Conservation (phyloP, 331 rosid species). For the Spiraea crenata region DNA sequence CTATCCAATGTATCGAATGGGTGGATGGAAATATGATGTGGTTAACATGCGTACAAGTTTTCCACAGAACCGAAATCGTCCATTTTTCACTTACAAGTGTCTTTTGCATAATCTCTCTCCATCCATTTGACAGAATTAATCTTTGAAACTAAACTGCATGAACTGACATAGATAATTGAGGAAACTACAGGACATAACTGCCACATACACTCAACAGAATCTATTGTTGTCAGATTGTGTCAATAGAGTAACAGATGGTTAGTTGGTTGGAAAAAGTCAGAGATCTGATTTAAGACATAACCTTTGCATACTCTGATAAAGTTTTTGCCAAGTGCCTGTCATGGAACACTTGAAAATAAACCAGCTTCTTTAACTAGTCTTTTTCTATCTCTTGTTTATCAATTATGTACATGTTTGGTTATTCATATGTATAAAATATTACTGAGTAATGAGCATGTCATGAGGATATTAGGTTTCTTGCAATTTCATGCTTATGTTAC, state of each 20-base stretch:
- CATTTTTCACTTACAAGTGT: background rate
- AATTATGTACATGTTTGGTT: too few species aligned
- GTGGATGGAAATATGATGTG: background rate
- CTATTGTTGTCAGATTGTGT: too few species aligned
- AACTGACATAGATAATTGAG: background rate
- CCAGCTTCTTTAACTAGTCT: background rate
- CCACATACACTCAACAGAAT: too few species aligned
- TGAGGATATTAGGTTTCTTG: background rate
- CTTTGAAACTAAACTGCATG: background rate
- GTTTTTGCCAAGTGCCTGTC: background rate
- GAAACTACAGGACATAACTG: too few species aligned
- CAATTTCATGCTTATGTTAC: background rate
- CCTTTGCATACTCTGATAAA: too few species aligned
- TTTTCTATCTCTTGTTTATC: background rate
- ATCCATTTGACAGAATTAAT: background rate
- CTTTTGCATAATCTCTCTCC: background rate
- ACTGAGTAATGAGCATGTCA: too few species aligned
- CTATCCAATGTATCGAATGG: background rate
- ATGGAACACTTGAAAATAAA: background rate
- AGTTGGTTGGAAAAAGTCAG: too few species aligned
- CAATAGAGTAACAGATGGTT: too few species aligned
- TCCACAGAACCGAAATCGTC: too few species aligned
- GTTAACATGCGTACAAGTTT: background rate
- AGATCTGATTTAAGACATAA: too few species aligned
- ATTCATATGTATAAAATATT: too few species aligned